Base-by-base conservation (phyloP, 2,329 filamentous ascomycete species). In the Biscogniauxia sp. region DNA sequence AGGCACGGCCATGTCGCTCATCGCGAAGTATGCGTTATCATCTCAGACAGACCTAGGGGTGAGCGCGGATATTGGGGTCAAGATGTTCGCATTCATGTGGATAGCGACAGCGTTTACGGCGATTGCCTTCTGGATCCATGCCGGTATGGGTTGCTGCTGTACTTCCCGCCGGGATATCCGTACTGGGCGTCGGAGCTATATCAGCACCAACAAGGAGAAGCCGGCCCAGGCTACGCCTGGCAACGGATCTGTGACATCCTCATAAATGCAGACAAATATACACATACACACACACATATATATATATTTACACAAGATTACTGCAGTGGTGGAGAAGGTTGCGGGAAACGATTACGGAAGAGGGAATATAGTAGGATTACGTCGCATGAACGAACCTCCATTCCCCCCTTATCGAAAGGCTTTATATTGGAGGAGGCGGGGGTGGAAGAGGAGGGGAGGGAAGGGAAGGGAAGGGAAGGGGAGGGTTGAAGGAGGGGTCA, bases 81-180 rank as follows among this genome's bases (percentile, higher is more conserved):
- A 86, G 66, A 93, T 96, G 90, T 85, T 96, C 69, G 89, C 79
- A 0, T 96, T 96, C 72, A 94, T 96, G 89, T 98, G 94, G 93
- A 84, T 92, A 26, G 91, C 89, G 0, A 83, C 87, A 0, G 85
- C 81, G 0, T 85, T 88, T 62, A 84, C 85, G 1, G 76, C 92
- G 5, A 70, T 93, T 20, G 88, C 89, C 0, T 93, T 91, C 69
- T 73, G 90, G 32, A 79, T 96, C 20, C 91, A 96, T 74, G 78
- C 89, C 26, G 86, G 88, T 32, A 82, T 94, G 74, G 91, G 88
- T 68, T 97, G 92, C 75, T 96, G 91, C 74, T 91, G 89, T 70
- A 82, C 83, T 13, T 82, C 80, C 50, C 72, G 82, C 54, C 73
- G 85, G 61, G 84, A 88, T 63, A 75, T 87, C 25, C 72, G 69